These are phyloP conservation scores for Trichaptum fuscoviolaceum DNA, from an alignment of 768 basidiomycete species.

Conservation along the genomic window DNA sequence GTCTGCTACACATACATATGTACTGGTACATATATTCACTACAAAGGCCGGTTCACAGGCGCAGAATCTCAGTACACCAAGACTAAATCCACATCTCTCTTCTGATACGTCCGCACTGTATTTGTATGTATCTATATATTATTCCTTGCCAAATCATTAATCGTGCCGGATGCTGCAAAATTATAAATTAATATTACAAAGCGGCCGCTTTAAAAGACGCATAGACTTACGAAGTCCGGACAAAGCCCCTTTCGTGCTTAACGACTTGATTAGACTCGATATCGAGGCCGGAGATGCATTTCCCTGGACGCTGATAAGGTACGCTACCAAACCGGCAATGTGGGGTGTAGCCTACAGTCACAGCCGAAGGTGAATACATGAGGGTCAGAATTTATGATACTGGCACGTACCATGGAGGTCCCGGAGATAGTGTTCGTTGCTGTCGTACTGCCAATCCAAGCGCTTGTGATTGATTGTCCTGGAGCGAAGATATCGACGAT, in stretches of 20 bases:
- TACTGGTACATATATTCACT: too few species aligned
- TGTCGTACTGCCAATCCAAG: conserved; percentile 25
- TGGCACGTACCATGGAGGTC: conserved; percentile 14
- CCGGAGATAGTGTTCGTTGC: conserved; percentile 14
- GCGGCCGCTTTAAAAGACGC: not conserved
- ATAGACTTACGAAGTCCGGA: conserved; percentile 7
- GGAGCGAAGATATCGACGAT: conserved; percentile 38
- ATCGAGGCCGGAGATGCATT: conserved; percentile 22
- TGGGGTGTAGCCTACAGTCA: conserved; percentile 31
- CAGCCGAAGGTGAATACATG: conserved; percentile 1
- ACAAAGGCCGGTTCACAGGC: too few species aligned
- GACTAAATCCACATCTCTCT: too few species aligned
- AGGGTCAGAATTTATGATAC: not conserved
- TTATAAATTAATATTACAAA: not conserved
- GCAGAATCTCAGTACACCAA: too few species aligned
- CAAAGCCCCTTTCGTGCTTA: conserved; percentile 22
- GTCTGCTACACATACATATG: too few species aligned
- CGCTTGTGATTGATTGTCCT: conserved; percentile 27
- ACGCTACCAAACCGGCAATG: conserved; percentile 36
- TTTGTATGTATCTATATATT: not conserved
- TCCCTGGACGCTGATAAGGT: conserved; percentile 22
- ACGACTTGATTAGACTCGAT: conserved; percentile 16
- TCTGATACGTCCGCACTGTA: too few species aligned
- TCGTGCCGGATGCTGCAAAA: not conserved
- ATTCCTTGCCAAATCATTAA: not conserved